phyloP scores from a whole-genome alignment of 164 flowering plant genomes.

The Brasenia schreberi region DNA sequence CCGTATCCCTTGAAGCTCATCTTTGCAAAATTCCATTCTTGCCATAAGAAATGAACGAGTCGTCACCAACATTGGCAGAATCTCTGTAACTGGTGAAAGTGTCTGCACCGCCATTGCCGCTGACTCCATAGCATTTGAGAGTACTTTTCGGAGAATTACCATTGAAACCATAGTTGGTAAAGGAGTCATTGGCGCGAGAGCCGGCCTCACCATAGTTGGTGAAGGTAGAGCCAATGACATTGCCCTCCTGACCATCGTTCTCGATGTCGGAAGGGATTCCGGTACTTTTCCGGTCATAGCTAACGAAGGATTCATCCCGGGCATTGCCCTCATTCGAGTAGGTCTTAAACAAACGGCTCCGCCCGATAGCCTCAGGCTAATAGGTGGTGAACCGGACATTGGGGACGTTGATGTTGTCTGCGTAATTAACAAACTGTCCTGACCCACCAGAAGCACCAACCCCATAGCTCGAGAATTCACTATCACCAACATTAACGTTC shows the following conservation, averaged over 20 bases:
- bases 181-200: conserved; percentile 43
- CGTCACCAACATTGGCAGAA: conserved; percentile 56
- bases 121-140: conserved; percentile 45
- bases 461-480: conserved; percentile 47
- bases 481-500: conserved; percentile 44
- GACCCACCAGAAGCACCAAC: conserved; percentile 45
- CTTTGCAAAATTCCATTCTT: conserved; percentile 32
- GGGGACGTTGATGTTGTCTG: conserved; percentile 43
- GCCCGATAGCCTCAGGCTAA: conserved; percentile 21
- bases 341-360: conserved; percentile 26
- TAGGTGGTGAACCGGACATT: conserved; percentile 45
- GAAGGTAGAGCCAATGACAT: conserved; percentile 45
- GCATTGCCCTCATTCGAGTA: conserved; percentile 47
- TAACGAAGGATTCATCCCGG: conserved; percentile 35
- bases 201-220: conserved; percentile 39
- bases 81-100: conserved; percentile 49
- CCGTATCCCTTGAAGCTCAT: conserved; percentile 53
- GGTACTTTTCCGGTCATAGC: conserved; percentile 53
- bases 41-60: conserved; percentile 53
- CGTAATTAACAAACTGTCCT: conserved; percentile 51
- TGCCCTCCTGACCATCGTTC: conserved; percentile 32
- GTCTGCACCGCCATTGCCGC: conserved; percentile 28
- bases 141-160: conserved; percentile 46
- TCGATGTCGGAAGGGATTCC: conserved; percentile 28
- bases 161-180: conserved; percentile 30